These are phyloP conservation scores for Nicotiana sylvestris DNA, from an alignment of 257 asterid species.

Conservation along the genomic window DNA sequence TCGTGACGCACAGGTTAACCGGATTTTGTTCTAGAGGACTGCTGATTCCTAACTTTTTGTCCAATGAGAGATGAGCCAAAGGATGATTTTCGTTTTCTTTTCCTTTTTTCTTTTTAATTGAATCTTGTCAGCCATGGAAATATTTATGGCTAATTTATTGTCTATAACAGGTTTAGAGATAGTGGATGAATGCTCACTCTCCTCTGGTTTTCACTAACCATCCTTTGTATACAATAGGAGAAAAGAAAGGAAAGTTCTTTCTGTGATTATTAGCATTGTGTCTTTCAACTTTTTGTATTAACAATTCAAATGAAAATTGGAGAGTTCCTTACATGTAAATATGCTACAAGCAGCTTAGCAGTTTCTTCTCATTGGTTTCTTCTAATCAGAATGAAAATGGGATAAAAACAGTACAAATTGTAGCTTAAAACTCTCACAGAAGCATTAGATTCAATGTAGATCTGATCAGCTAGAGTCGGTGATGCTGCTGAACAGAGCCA, in stretches of 20 bases:
- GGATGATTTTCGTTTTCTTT: slow-evolving; percentile 11
- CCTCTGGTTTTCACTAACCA: slow-evolving; percentile 9
- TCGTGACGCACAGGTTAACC: slow-evolving; percentile 30
- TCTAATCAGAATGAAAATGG: neutral
- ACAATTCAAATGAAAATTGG: neutral
- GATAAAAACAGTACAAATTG: neutral
- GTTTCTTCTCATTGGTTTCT: neutral
- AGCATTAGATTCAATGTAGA: neutral
- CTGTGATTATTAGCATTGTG: neutral
- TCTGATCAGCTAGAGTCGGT: neutral
- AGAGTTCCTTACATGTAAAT: neutral
- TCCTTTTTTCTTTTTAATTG: neutral
- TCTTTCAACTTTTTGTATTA: neutral
- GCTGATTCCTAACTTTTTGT: slow-evolving; percentile 2
- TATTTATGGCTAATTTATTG: slow-evolving; percentile 7
- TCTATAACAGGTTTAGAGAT: slow-evolving; percentile 9
- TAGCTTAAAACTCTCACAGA: neutral
- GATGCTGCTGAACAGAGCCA: neutral
- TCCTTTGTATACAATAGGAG: neutral
- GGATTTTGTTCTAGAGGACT: slow-evolving; percentile 26
- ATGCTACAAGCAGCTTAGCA: neutral
- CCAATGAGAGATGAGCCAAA: slow-evolving; percentile 13
- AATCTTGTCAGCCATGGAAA: slow-evolving; percentile 1
- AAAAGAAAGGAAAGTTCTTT: slow-evolving; percentile 9
- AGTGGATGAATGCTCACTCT: slow-evolving; percentile 12